Evolutionary conservation across 768 basidiomycete species (phyloP).

Genomic region (Rhodotorula sphaerocarpa): DNA sequence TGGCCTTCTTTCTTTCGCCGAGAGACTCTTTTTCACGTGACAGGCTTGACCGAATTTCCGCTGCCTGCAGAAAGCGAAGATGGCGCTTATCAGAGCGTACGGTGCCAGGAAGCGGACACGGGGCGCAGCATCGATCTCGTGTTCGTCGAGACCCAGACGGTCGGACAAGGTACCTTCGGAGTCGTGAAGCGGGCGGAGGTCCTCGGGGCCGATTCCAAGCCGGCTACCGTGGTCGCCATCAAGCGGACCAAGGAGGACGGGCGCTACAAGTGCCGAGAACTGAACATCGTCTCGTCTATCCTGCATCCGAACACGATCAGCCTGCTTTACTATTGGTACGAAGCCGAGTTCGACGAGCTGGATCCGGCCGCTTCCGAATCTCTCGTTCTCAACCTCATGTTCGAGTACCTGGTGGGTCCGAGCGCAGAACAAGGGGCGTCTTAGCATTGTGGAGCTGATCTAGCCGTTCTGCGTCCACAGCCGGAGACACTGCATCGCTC

Average conservation of each 20-base stretch:
- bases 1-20: no score
- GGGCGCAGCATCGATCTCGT: slow-evolving; percentile 49
- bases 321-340: slow-evolving; percentile 88
- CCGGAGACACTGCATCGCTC: slow-evolving; percentile 98
- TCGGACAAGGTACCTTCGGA: slow-evolving; percentile 96
- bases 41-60: no score
- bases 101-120: no score
- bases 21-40: no score
- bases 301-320: slow-evolving; percentile 68
- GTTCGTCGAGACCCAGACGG: slow-evolving; percentile 92
- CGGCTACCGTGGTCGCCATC: slow-evolving; percentile 82
- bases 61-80: no score
- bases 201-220: slow-evolving; percentile 43
- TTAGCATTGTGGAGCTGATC: no score
- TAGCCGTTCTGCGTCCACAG: not conserved
- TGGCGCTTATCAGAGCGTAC: no score
- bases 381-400: slow-evolving; percentile 82
- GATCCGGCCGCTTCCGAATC: slow-evolving; percentile 93
- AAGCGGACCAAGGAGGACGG: slow-evolving; percentile 99
- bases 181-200: slow-evolving; percentile 93
- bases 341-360: no score
- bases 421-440: no score
- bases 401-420: slow-evolving; percentile 55
- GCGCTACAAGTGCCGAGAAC: slow-evolving; percentile 99
- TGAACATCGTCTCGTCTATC: slow-evolving; percentile 93